Percentiles rank a stretch among this genome's conserved stretches.
Evolutionary conservation across 1,284 basidiomycete species (phyloP).

Genomic region (Lignosus rhinocerotis): DNA sequence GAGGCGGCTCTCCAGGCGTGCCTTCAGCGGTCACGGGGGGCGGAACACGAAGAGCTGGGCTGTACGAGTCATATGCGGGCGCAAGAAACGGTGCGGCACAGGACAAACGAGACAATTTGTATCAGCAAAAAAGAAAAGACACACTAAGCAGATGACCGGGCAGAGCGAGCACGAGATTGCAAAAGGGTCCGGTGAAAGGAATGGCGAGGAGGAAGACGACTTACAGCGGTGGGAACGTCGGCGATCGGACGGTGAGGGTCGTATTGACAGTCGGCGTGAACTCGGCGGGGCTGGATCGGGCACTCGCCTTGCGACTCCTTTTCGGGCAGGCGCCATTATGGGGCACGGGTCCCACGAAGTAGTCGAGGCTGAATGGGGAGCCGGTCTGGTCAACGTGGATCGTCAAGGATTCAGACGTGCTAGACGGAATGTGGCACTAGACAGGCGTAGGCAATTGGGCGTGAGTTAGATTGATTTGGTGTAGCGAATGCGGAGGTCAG

Average conservation of each 20-base stretch:
- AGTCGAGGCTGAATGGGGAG: slow-evolving; percentile 63
- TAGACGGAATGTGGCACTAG: slow-evolving; percentile 61
- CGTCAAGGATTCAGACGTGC: slow-evolving; percentile 54
- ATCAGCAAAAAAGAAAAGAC: not conserved
- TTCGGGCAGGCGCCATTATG: slow-evolving; percentile 64
- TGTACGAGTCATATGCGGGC: slow-evolving; percentile 30
- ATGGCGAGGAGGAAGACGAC: slow-evolving; percentile 26
- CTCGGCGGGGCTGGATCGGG: slow-evolving; percentile 32
- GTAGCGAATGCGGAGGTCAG: not conserved
- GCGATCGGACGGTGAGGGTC: slow-evolving; percentile 49
- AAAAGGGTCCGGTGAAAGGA: not conserved
- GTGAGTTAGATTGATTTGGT: slow-evolving; percentile 13
- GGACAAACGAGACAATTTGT: not conserved
- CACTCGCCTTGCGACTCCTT: slow-evolving; percentile 22
- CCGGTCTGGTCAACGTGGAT: slow-evolving; percentile 53
- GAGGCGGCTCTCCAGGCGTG: slow-evolving; percentile 55
- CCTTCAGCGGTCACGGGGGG: slow-evolving; percentile 69
- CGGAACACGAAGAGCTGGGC: slow-evolving; percentile 65
- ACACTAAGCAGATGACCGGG: not conserved
- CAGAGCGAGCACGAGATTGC: not conserved
- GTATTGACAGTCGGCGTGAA: slow-evolving; percentile 47
- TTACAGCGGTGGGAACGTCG: slow-evolving; percentile 59
- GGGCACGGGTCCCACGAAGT: slow-evolving; percentile 66
- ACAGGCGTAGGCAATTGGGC: slow-evolving; percentile 10
- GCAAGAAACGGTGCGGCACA: slow-evolving; percentile 7